Evolutionary conservation across 1,284 basidiomycete species (phyloP).

Genomic region (Earliella scabrosa): DNA sequence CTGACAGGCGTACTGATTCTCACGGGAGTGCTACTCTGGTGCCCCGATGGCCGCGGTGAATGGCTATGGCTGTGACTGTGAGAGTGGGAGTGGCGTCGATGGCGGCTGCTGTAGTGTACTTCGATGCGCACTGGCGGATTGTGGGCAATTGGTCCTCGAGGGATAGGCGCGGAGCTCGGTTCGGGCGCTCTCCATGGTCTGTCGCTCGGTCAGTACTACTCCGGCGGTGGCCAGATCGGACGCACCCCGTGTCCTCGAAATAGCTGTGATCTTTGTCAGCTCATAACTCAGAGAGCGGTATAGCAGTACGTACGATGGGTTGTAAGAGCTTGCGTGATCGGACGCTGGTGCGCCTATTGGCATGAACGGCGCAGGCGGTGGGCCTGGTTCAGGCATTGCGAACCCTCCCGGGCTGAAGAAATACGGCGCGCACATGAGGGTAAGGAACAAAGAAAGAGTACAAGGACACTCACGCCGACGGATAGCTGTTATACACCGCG

Average conservation of each 20-base stretch:
- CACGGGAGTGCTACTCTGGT: conserved; percentile 2
- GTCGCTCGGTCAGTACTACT: not conserved
- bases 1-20: not conserved
- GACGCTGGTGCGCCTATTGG: conserved; percentile 21
- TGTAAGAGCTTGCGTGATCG: not conserved
- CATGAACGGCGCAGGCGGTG: conserved; percentile 22
- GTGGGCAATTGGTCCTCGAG: conserved; percentile 15
- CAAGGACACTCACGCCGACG: conserved; percentile 13
- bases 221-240: not conserved
- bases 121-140: conserved; percentile 4
- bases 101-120: conserved; percentile 15
- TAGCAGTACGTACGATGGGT: not conserved
- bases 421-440: conserved; percentile 4
- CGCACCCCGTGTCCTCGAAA: conserved; percentile 6
- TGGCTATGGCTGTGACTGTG: conserved; percentile 12
- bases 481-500: conserved; percentile 8
- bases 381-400: conserved; percentile 3
- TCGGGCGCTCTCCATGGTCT: conserved; percentile 16
- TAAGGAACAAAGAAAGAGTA: not conserved
- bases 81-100: conserved; percentile 13
- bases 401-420: conserved; percentile 17
- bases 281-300: not conserved
- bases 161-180: conserved; percentile 3
- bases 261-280: not conserved
- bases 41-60: conserved; percentile 5